A percentile compares a stretch with the other conserved stretches of the same genome.
These are phyloP conservation scores for Solanum piurae DNA, from an alignment of 257 asterid genomes.

Conservation along the genomic window DNA sequence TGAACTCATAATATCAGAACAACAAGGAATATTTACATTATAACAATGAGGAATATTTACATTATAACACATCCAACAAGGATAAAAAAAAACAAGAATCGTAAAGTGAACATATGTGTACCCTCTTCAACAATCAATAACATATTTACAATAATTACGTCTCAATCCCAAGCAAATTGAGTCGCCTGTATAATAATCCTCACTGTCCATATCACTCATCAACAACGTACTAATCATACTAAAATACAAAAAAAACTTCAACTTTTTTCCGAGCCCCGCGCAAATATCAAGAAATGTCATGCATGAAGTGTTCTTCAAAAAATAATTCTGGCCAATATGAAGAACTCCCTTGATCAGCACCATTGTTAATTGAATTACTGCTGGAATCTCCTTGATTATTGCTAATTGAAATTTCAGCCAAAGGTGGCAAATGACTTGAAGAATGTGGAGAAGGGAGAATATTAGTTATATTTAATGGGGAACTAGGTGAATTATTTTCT, in stretches of 20 bases:
- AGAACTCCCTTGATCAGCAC: slow-evolving; percentile 3
- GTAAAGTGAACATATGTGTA: background rate
- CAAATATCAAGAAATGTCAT: slow-evolving; percentile 8
- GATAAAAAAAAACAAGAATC: background rate
- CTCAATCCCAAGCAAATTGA: background rate
- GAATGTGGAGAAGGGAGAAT: slow-evolving; percentile 10
- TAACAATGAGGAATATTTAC: background rate
- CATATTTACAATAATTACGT: background rate
- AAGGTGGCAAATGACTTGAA: slow-evolving; percentile 24
- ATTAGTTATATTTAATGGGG: slow-evolving; percentile 11
- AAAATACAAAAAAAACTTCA: background rate
- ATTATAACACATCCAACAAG: background rate
- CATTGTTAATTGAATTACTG: slow-evolving; percentile 13
- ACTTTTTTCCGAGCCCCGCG: background rate
- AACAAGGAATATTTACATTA: background rate
- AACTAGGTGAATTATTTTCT: slow-evolving; percentile 13
- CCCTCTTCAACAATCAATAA: background rate
- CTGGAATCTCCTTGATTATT: slow-evolving; percentile 15
- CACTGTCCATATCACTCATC: background rate
- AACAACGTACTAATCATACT: background rate
- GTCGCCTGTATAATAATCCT: background rate
- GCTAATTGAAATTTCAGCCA: slow-evolving; percentile 10
- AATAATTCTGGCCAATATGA: slow-evolving; percentile 22
- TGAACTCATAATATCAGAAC: background rate
- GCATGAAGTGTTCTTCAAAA: slow-evolving; percentile 17